A percentile compares a stretch with the other conserved stretches of the same genome.
These are phyloP conservation scores for Xylaria curta DNA, from an alignment of 495 filamentous ascomycete species.

Conservation along the genomic window DNA sequence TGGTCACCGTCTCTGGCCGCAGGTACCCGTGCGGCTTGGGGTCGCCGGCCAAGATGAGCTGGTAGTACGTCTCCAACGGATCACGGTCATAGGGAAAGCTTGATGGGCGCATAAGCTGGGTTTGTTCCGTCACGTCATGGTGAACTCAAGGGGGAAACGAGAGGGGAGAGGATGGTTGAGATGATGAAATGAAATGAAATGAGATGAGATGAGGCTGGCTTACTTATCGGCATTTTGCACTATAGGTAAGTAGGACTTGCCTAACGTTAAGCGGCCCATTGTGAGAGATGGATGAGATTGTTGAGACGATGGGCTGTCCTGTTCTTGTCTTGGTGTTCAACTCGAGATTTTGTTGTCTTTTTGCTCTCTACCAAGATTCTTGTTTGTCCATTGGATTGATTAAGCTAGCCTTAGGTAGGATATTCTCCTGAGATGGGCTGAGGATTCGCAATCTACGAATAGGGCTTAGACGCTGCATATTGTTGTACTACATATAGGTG, in stretches of 20 bases:
- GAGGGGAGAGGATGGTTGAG: background rate
- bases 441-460: slow-evolving; percentile 11
- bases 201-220: slow-evolving; percentile 12
- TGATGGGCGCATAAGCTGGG: slow-evolving; percentile 24
- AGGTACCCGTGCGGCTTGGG: slow-evolving; percentile 51
- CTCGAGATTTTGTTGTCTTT: background rate
- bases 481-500: background rate
- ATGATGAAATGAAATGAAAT: background rate
- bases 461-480: slow-evolving; percentile 22
- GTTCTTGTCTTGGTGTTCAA: slow-evolving; percentile 1
- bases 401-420: slow-evolving; percentile 4
- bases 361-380: background rate
- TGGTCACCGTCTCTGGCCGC: slow-evolving; percentile 46
- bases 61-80: slow-evolving; percentile 38
- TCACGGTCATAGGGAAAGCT: slow-evolving; percentile 39
- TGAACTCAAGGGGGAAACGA: background rate
- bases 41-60: slow-evolving; percentile 43
- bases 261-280: slow-evolving; percentile 23
- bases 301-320: background rate
- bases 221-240: slow-evolving; percentile 30
- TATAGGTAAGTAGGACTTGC: slow-evolving; percentile 27
- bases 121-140: background rate
- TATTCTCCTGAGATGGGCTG: slow-evolving; percentile 4
- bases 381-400: background rate
- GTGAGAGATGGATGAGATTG: slow-evolving; percentile 10